A percentile compares a stretch with the other conserved stretches of the same genome.
Evolutionary conservation across 495 filamentous ascomycete species (phyloP).

Genomic region (Xylaria bambusicola): DNA sequence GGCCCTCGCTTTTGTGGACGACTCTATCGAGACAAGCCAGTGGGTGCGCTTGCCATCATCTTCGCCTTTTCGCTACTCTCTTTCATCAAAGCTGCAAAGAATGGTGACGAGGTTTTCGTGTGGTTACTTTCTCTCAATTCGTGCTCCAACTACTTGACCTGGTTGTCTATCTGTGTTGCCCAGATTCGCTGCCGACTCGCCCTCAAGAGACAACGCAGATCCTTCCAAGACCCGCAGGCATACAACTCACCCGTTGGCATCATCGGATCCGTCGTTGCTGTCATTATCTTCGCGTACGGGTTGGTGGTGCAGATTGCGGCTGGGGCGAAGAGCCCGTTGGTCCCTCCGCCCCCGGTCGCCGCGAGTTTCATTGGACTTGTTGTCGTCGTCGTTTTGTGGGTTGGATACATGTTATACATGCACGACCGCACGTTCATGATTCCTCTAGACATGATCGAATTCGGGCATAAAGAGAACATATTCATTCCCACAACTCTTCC

Average conservation of each 20-base stretch:
- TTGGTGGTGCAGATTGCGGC: slow-evolving; percentile 28
- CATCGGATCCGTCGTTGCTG: slow-evolving; percentile 21
- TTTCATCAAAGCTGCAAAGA: slow-evolving; percentile 20
- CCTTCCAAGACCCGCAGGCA: slow-evolving; percentile 12
- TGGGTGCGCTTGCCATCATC: slow-evolving; percentile 49
- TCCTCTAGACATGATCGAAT: slow-evolving; percentile 26
- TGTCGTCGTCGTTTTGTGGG: slow-evolving; percentile 23
- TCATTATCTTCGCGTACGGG: slow-evolving; percentile 26
- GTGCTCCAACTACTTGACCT: slow-evolving; percentile 64
- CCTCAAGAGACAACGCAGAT: slow-evolving; percentile 16
- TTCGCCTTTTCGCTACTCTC: slow-evolving; percentile 44
- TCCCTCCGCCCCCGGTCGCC: slow-evolving; percentile 18
- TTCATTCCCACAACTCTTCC: not conserved
- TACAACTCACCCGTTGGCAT: slow-evolving; percentile 27
- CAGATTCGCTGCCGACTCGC: slow-evolving; percentile 68
- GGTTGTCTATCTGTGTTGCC: slow-evolving; percentile 63
- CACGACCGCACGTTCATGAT: slow-evolving; percentile 14
- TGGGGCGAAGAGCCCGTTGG: slow-evolving; percentile 21
- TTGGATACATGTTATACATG: slow-evolving; percentile 24
- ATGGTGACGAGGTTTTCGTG: slow-evolving; percentile 39
- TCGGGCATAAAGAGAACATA: slow-evolving; percentile 10
- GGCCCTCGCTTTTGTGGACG: slow-evolving; percentile 52
- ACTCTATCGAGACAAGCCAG: slow-evolving; percentile 53
- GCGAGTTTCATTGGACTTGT: slow-evolving; percentile 26
- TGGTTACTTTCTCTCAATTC: slow-evolving; percentile 68